Evolutionary conservation across 2,329 filamentous ascomycete genomes (phyloP), one percentile per base, ranked within the genome.

Genomic region (Exophiala calicioides): DNA sequence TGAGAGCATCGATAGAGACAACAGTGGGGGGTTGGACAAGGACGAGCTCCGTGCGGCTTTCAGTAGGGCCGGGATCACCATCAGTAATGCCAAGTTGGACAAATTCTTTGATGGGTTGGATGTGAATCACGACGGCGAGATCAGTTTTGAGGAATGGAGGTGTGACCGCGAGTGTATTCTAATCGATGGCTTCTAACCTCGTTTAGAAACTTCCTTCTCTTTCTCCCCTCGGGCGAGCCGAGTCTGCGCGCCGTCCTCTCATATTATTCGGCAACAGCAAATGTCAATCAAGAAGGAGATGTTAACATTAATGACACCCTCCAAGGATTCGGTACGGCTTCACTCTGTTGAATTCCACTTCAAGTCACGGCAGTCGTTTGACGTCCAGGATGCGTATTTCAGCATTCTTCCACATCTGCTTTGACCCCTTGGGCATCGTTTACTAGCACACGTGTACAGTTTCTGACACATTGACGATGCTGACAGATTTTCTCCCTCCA

Each of bases 61-160:
- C 63, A 75, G 83, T 50, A 79, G 77, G 41, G 86, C 88, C 29
- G 90, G 90, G 24, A 76, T 98, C 39, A 78, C 82, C 6, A 85
- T 97, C 9, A 86, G 90, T 16, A 82, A 76, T 58, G 80, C 83
- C 44, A 86, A 89, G 62, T 73, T 98, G 34, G 80, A 88, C 55
- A 80, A 83, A 53, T 97, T 98, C 72, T 96, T 98, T 65, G 73
- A 80, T 55, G 86, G 95, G 65, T 86, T 98, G 60, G 93, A 98
- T 66, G 78, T 81, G 63, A 91, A 98, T 70, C 80, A 85, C 58
- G 90, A 98, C 66, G 90, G 90, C 2, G 74, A 76, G 55, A 95
- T 97, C 59, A 90, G 79, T 53, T 97, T 95, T 69, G 84, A 89
- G 57, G 93, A 98, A 77, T 97, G 93, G 93, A 85, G 91, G 91